Evolutionary conservation across 768 basidiomycete genomes (phyloP), one percentile per base, ranked within the genome.

Genomic region (Leucosporidium scottii): DNA sequence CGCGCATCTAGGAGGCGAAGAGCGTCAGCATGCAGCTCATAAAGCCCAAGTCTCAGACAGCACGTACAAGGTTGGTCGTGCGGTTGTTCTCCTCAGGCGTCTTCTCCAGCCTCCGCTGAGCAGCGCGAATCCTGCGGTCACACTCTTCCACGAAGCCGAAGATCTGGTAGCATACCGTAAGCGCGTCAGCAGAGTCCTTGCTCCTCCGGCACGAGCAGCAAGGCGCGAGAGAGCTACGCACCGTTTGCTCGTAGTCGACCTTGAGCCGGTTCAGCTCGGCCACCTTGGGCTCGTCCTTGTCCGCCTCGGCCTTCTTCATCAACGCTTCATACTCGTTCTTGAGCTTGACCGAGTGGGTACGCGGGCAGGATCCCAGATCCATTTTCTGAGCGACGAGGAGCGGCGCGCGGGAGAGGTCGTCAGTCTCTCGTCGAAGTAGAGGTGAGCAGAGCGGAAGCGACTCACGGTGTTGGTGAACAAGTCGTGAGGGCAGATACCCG

Each of bases 81-180:
- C 97, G 96, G 60, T 93, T 92, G 78, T 99, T 99, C 82, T 99
- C 96, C 81, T 98, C 96, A 44, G 96, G 96, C 8, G 96, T 99
- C 83, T 99, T 99, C 82, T 99, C 96, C 77, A 99, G 80, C 77
- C 96, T 84, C 74, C 92, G 84, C 78, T 99, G 96, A 54, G 93
- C 91, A 49, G 90, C 86, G 49, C 91, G 83, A 80, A 99, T 98
- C 76, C 94, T 84, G 75, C 96, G 82, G 83, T 99, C 96, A 80
- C 94, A 97, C 78, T 99, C 96, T 75, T 97, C 96, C 69, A 99
- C 92, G 77, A 98, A 97, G 4, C 87, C 84, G 76, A 93, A 92
- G 59, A 99, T 92, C 79, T 93, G 84, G 70, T 81, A 74, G 10
- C 15, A 13, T 71, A 90, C 81, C n/a, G 90, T 31, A 10, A 4